Conservation (phyloP, 2,329 filamentous ascomycete genomes). For the Aurifilum marmelostoma region DNA sequence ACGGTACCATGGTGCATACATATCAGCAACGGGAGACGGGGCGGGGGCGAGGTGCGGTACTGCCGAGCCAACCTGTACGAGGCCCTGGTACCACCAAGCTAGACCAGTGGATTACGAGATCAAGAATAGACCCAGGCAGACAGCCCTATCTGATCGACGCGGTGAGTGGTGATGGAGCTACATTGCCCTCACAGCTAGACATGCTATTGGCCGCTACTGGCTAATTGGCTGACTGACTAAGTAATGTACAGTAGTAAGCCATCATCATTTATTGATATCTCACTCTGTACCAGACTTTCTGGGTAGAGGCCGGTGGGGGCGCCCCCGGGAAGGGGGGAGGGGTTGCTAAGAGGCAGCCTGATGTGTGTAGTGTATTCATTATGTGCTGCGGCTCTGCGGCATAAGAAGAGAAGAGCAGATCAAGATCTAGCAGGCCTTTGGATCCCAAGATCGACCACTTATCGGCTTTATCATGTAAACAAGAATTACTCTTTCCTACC, state of each 20-base stretch:
- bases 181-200: not conserved
- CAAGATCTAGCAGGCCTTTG: not conserved
- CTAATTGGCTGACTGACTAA: too few species aligned
- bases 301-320: not conserved
- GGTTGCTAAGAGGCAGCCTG: conserved; percentile 1
- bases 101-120: not conserved
- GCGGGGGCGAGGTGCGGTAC: not conserved
- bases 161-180: not conserved
- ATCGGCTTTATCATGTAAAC: not conserved
- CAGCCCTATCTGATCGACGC: not conserved
- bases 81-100: not conserved
- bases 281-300: not conserved
- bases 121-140: too few species aligned
- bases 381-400: not conserved
- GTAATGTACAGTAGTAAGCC: not conserved
- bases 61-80: not conserved
- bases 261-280: not conserved
- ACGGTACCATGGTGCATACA: not conserved
- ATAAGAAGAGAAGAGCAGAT: not conserved
- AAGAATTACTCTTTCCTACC: not conserved
- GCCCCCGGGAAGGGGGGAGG: not conserved
- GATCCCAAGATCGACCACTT: not conserved
- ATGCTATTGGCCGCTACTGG: too few species aligned
- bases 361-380: not conserved
- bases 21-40: too few species aligned